Evolutionary conservation across 352 stramenopile species (phyloP).

Genomic region (Globisporangium lucens): DNA sequence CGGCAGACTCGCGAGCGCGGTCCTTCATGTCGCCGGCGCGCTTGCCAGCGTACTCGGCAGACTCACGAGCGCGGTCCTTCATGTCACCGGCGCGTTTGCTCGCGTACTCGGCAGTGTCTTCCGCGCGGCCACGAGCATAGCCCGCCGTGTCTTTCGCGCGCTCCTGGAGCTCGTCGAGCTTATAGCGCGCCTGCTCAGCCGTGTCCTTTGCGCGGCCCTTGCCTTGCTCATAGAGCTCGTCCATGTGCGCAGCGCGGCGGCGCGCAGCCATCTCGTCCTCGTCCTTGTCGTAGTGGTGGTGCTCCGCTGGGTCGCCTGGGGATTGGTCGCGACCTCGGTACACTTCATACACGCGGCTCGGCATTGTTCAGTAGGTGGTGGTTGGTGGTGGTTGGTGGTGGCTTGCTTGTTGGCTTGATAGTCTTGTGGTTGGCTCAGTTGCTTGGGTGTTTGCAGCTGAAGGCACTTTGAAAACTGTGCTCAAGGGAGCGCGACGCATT

Average conservation of each 20-base stretch:
- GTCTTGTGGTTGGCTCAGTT: not conserved
- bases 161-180: constrained; percentile 33
- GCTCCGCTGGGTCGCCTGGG: not conserved
- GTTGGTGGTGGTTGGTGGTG: not conserved
- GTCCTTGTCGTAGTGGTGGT: not conserved
- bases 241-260: constrained; percentile 2
- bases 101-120: constrained; percentile 6
- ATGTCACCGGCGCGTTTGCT: too few relatives aligned
- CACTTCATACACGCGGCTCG: constrained; percentile 18
- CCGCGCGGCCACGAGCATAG: not conserved
- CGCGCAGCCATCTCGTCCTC: constrained; percentile 12
- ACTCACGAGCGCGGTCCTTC: constrained; percentile 12
- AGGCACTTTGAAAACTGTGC: constrained; percentile 11
- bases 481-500: not conserved
- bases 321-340: constrained; percentile 8
- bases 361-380: constrained; percentile 6
- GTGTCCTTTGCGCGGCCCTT: constrained; percentile 5
- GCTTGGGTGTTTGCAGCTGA: not conserved
- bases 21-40: not conserved
- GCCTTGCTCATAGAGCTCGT: constrained; percentile 11
- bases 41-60: constrained; percentile 20
- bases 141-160: not conserved
- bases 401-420: constrained; percentile 7
- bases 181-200: constrained; percentile 16
- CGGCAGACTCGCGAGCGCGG: constrained; percentile 13